Evolutionary conservation across 2,329 filamentous ascomycete genomes (phyloP).

Genomic region (Cladobotryum protrusum): DNA sequence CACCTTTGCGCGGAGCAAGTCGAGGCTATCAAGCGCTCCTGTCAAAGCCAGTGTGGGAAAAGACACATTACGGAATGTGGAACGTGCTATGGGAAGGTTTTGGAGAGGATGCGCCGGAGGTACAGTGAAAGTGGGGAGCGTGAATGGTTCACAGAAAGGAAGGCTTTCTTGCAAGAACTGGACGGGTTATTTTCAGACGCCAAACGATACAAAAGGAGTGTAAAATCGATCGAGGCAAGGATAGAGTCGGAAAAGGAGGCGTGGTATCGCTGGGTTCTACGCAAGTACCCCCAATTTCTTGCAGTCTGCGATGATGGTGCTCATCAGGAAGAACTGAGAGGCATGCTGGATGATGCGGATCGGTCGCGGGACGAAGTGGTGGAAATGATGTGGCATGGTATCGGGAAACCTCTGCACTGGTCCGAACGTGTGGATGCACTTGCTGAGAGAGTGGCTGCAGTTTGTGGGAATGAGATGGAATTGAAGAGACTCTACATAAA

Average conservation of each 20-base stretch:
- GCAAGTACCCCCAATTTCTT: conserved; percentile 34
- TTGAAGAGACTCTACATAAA: conserved; percentile 35
- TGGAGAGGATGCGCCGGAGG: conserved; percentile 38
- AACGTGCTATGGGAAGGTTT: conserved; percentile 41
- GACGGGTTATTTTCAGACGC: conserved; percentile 44
- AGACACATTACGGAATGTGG: conserved; percentile 39
- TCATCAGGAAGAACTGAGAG: conserved; percentile 27
- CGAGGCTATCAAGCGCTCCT: conserved; percentile 36
- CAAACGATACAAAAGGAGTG: conserved; percentile 35
- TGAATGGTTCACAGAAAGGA: conserved; percentile 49
- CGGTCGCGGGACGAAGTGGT: conserved; percentile 32
- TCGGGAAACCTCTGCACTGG: conserved; percentile 30
- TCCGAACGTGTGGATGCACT: conserved; percentile 28
- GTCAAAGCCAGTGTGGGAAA: conserved; percentile 37
- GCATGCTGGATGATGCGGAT: conserved; percentile 33
- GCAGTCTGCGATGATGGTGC: conserved; percentile 24
- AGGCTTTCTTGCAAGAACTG: conserved; percentile 44
- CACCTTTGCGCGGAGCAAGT: conserved; percentile 36
- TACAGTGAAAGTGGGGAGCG: conserved; percentile 29
- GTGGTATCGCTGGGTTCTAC: conserved; percentile 45
- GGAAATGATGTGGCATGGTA: conserved; percentile 29
- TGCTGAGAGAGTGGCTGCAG: conserved; percentile 26
- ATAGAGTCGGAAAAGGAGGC: conserved; percentile 46
- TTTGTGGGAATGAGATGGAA: conserved; percentile 24
- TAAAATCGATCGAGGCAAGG: conserved; percentile 42